Conservation (phyloP, 306 rosid genomes). For the Senna siamea region DNA sequence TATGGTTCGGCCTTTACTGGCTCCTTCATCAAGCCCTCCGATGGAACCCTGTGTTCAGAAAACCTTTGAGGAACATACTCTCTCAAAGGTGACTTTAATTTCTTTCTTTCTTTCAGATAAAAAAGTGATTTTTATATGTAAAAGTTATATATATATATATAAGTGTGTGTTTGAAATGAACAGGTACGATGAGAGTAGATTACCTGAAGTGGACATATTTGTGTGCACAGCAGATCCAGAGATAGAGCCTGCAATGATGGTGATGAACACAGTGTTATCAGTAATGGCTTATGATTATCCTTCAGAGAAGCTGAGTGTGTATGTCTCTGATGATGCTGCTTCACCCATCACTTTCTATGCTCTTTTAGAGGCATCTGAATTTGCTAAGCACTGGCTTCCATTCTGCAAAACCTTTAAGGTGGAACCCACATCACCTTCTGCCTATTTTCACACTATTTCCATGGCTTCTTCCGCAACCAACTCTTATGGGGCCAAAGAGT, state of each 20-base stretch:
- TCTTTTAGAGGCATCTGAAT: conserved; percentile 59
- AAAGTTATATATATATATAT: too few relatives aligned
- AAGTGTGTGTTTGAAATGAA: background rate
- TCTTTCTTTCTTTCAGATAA: too few relatives aligned
- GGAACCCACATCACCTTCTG: conserved; percentile 81
- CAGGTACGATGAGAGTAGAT: conserved; percentile 52
- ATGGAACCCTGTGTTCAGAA: conserved; percentile 64
- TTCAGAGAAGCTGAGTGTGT: conserved; percentile 67
- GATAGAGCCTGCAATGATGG: conserved; percentile 80
- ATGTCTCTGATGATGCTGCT: conserved; percentile 81
- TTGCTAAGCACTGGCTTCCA: conserved; percentile 88
- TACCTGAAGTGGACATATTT: conserved; percentile 76
- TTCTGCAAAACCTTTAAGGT: conserved; percentile 64
- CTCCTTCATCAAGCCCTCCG: conserved; percentile 65
- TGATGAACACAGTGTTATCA: conserved; percentile 73
- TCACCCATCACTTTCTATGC: conserved; percentile 74
- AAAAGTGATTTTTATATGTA: too few relatives aligned
- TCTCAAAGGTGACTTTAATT: conserved; percentile 54
- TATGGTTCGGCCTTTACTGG: conserved; percentile 91
- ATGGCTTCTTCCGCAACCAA: background rate
- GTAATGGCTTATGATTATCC: conserved; percentile 85
- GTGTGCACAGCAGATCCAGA: conserved; percentile 88
- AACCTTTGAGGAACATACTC: conserved; percentile 62
- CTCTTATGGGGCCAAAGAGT: conserved; percentile 10
- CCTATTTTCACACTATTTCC: conserved; percentile 45